These are phyloP conservation scores for Peronospora farinosa DNA, from an alignment of 352 stramenopile genomes.

Conservation along the genomic window DNA sequence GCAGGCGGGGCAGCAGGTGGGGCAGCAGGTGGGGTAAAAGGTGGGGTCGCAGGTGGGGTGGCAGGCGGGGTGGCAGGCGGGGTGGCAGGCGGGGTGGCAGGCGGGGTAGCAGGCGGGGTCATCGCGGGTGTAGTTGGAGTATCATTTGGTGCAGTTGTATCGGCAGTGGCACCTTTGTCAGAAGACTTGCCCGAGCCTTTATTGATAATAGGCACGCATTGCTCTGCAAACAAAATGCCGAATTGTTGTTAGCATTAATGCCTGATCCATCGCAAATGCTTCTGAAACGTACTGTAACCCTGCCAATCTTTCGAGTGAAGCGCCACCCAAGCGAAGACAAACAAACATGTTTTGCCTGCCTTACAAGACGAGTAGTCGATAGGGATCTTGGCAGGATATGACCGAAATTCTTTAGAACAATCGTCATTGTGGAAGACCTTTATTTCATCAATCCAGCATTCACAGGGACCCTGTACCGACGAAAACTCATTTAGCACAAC, in stretches of 20 bases:
- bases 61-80: no score
- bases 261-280: not conserved
- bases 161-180: conserved; percentile 6
- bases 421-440: conserved; percentile 39
- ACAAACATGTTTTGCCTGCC: conserved; percentile 27
- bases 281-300: conserved; percentile 31
- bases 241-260: no score
- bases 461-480: conserved; percentile 26
- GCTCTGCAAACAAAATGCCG: conserved; percentile 11
- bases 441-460: conserved; percentile 42
- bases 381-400: conserved; percentile 36
- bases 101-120: no score
- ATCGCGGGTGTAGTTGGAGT: not conserved
- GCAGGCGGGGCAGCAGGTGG: no score
- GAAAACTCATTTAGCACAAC: not conserved
- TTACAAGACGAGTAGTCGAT: conserved; percentile 41
- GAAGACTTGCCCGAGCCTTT: conserved; percentile 10
- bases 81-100: no score
- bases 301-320: conserved; percentile 35
- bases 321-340: conserved; percentile 50
- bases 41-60: no score
- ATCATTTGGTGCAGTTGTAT: conserved; percentile 5
- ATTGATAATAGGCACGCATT: conserved; percentile 32
- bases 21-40: no score
- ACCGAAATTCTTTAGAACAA: conserved; percentile 33